Evolutionary conservation across 352 stramenopile species (phyloP), one percentile per base, ranked within the genome.

Genomic region (Globisporangium megalacanthum): DNA sequence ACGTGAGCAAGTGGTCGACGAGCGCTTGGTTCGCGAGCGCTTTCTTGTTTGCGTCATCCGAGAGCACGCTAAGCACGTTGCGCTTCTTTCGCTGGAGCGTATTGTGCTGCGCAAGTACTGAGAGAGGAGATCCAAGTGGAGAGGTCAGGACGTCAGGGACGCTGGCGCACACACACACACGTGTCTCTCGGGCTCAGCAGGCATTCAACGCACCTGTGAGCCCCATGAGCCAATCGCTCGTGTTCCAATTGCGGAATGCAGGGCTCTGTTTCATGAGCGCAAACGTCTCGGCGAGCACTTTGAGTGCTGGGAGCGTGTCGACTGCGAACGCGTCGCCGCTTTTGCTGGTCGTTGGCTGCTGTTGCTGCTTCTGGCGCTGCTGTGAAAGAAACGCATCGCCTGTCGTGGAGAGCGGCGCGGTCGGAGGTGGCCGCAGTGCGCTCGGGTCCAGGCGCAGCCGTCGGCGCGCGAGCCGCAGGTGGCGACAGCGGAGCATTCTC

Each of bases 191-290:
- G 13, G 9, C 45, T 10, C 2, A 13, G 35, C n/a, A 29, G 25
- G 25, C 25, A 29, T 29, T 29, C 25, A 29, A 41, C 53, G 6
- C 41, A 76, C 65, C 64, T 22, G 80, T 90, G 20, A 94, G 75
- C 1, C 79, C 82, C 53, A 94, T 70, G 56, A 94, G 75, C 84
- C 84, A 94, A 52, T 94, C 84, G 15, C 77, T 74, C 2, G 81
- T 73, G 56, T 70, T 91, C 81, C 79, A 91, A 60, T 77, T 86
- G 52, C 73, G 70, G 46, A 92, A 66, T 31, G 80, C 73, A 17
- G 68, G 77, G 54, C 68, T 88, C 61, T 79, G 60, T 56, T 72
- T 67, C 47, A 89, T 51, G 49, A 92, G 59, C 37, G 77, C 66
- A 5, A 93, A 61, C 33, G 78, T 89, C 68, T 94, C 82, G 11